These are phyloP conservation scores for Eutypa lata DNA, from an alignment of 2,329 filamentous ascomycete genomes.

Conservation along the genomic window DNA sequence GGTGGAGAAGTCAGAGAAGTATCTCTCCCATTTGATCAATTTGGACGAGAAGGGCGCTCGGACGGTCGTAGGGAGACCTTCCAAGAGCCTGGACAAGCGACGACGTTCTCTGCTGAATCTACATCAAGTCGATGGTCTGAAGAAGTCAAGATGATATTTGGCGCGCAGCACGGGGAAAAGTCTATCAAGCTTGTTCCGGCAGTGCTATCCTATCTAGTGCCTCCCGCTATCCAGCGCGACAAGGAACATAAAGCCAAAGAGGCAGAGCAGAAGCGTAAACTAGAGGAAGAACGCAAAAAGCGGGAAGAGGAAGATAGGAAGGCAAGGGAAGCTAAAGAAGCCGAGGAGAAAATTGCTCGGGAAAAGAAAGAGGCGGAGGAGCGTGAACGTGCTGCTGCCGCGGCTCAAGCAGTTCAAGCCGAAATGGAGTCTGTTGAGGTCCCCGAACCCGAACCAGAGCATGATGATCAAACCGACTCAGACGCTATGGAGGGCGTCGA, in stretches of 20 bases:
- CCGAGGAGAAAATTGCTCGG: constrained; percentile 61
- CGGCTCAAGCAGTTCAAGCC: constrained; percentile 55
- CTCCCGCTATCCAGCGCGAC: constrained; percentile 78
- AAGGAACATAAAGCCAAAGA: constrained; percentile 64
- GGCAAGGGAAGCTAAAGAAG: constrained; percentile 68
- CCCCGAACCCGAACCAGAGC: constrained; percentile 40
- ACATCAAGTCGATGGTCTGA: constrained; percentile 83
- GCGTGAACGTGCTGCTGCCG: constrained; percentile 60
- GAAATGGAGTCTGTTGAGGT: constrained; percentile 46
- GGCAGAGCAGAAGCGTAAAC: constrained; percentile 51
- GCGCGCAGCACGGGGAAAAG: constrained; percentile 64
- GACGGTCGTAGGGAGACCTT: constrained; percentile 48
- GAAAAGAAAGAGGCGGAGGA: constrained; percentile 72
- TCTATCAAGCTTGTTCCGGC: constrained; percentile 64
- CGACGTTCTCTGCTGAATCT: constrained; percentile 67
- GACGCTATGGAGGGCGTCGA: constrained; percentile 32
- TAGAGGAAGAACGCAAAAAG: constrained; percentile 59
- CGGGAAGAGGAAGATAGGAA: constrained; percentile 64
- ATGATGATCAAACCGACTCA: constrained; percentile 21
- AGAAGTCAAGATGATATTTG: constrained; percentile 84
- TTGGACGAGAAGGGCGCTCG: constrained; percentile 38
- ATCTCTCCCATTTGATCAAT: constrained; percentile 27
- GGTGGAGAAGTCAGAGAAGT: constrained; percentile 52
- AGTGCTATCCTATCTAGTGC: constrained; percentile 72
- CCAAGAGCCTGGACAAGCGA: constrained; percentile 68